These are phyloP conservation scores for Oryza meridionalis DNA, from an alignment of 176 grass and related monocot genomes.

Conservation along the genomic window DNA sequence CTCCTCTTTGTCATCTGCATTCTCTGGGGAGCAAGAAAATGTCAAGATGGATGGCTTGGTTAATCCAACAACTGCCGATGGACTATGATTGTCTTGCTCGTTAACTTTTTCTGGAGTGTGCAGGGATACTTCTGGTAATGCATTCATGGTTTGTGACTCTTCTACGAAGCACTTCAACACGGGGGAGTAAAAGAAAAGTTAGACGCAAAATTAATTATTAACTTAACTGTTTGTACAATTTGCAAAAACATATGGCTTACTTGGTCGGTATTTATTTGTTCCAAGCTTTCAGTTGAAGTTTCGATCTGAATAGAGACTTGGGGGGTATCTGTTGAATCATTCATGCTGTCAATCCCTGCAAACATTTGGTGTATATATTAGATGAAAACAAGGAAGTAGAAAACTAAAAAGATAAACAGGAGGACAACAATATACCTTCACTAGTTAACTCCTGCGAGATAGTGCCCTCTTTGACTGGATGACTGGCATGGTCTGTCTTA, in stretches of 20 bases:
- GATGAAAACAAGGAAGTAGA: slow-evolving; percentile 19
- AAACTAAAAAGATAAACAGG: not conserved
- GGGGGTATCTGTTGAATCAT: slow-evolving; percentile 15
- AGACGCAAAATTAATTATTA: slow-evolving; percentile 11
- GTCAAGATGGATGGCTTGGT: slow-evolving; percentile 48
- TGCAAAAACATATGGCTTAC: slow-evolving; percentile 40
- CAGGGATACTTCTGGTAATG: slow-evolving; percentile 19
- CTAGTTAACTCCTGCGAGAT: slow-evolving; percentile 30
- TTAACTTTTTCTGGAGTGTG: slow-evolving; percentile 30
- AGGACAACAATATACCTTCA: slow-evolving; percentile 46
- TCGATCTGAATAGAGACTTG: not conserved
- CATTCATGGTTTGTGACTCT: slow-evolving; percentile 26
- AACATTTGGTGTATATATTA: slow-evolving; percentile 19
- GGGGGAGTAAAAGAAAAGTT: not conserved
- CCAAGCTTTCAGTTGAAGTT: slow-evolving; percentile 25
- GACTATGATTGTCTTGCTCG: slow-evolving; percentile 40
- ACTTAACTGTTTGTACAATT: slow-evolving; percentile 13
- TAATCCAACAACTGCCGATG: slow-evolving; percentile 45
- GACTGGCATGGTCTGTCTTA: slow-evolving; percentile 18
- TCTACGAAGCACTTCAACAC: slow-evolving; percentile 28
- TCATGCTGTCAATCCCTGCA: slow-evolving; percentile 40
- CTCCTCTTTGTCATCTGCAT: slow-evolving; percentile 52
- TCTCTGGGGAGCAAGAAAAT: slow-evolving; percentile 45
- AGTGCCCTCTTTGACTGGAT: slow-evolving; percentile 16
- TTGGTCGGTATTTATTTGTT: slow-evolving; percentile 25